Evolutionary conservation across 1,284 basidiomycete species (phyloP).

Genomic region (Austroboletus olivaceoglutinosus): DNA sequence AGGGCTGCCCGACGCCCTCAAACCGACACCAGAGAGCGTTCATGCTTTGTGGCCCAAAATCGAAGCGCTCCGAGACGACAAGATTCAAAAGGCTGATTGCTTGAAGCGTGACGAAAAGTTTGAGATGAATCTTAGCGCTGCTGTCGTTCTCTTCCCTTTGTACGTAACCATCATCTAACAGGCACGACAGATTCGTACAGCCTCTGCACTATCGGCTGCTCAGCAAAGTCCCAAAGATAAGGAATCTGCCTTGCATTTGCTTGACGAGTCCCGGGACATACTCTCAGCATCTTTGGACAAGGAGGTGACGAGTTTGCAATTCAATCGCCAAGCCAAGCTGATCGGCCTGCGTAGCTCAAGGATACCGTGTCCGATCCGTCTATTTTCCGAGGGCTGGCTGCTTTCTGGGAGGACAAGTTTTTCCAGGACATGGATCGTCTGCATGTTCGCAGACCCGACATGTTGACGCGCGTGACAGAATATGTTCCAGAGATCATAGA

Average conservation of each 20-base stretch:
- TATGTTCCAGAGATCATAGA: slow-evolving; percentile 94
- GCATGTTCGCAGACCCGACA: slow-evolving; percentile 85
- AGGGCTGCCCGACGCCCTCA: slow-evolving; percentile 50
- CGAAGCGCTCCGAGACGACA: slow-evolving; percentile 44
- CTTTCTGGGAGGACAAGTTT: slow-evolving; percentile 89
- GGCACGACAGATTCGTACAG: slow-evolving; percentile 47
- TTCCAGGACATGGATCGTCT: slow-evolving; percentile 93
- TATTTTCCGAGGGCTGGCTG: slow-evolving; percentile 82
- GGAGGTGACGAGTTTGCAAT: slow-evolving; percentile 48
- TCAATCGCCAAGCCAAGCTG: slow-evolving; percentile 2
- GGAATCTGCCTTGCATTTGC: slow-evolving; percentile 58
- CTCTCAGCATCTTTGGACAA: slow-evolving; percentile 74
- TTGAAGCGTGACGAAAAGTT: slow-evolving; percentile 86
- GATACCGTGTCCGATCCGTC: slow-evolving; percentile 83
- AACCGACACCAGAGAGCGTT: slow-evolving; percentile 48
- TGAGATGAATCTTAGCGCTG: slow-evolving; percentile 77
- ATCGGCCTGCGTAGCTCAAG: slow-evolving; percentile 54
- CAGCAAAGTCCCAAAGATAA: slow-evolving; percentile 40
- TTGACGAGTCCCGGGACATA: slow-evolving; percentile 75
- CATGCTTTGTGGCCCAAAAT: slow-evolving; percentile 55
- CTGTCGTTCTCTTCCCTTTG: slow-evolving; percentile 48
- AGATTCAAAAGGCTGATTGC: slow-evolving; percentile 68
- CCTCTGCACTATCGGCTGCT: slow-evolving; percentile 50
- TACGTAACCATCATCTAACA: slow-evolving; percentile 16
- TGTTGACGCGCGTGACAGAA: slow-evolving; percentile 93